phyloP scores from a whole-genome alignment of 164 flowering plant genomes.

The Liquidambar formosana region DNA sequence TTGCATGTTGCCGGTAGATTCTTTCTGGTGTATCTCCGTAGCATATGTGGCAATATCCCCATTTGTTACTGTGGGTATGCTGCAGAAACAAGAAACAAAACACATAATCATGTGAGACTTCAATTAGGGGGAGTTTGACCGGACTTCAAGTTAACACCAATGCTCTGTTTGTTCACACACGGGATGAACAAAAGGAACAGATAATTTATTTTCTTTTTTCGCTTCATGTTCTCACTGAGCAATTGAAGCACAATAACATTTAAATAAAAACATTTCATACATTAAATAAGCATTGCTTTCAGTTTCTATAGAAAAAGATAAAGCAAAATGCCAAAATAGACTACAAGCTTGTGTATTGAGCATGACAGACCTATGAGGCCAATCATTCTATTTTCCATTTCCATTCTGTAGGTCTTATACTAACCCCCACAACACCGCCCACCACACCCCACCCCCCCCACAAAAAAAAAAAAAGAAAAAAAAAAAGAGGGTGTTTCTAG shows the following conservation, averaged over 20 bases:
- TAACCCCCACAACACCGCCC: too few relatives aligned
- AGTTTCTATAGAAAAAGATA: too few relatives aligned
- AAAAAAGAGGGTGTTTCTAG: not conserved
- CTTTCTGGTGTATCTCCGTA: slow-evolving; percentile 74
- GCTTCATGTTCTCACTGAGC: not conserved
- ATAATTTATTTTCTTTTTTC: too few relatives aligned
- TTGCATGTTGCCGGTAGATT: slow-evolving; percentile 43
- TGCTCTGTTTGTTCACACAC: not conserved
- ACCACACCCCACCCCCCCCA: too few relatives aligned
- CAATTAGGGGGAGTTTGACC: not conserved
- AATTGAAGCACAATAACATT: too few relatives aligned
- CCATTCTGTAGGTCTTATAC: not conserved
- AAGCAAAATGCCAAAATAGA: too few relatives aligned
- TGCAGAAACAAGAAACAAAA: slow-evolving; percentile 23
- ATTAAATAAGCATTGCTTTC: too few relatives aligned
- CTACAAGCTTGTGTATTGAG: too few relatives aligned
- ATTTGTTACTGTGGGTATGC: slow-evolving; percentile 60
- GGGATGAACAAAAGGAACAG: too few relatives aligned
- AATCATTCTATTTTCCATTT: not conserved
- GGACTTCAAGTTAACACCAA: not conserved
- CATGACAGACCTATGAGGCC: too few relatives aligned
- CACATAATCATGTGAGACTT: not conserved
- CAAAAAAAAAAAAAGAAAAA: not conserved
- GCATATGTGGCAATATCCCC: slow-evolving; percentile 46
- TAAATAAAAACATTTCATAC: too few relatives aligned